These are phyloP conservation scores for Crepidotus variabilis DNA, from an alignment of 768 basidiomycete species.

Conservation along the genomic window DNA sequence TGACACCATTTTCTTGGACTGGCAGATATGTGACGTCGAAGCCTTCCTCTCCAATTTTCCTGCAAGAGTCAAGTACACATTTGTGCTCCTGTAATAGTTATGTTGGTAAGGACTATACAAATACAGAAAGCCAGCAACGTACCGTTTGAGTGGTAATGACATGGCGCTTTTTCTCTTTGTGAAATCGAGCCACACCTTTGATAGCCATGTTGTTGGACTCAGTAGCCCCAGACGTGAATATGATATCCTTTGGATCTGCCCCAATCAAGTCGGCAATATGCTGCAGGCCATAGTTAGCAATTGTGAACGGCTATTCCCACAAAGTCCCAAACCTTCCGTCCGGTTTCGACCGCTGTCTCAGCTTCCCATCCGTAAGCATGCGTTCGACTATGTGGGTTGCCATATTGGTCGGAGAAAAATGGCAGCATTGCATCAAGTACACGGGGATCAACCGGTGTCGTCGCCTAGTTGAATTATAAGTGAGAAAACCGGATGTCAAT, in stretches of 20 bases:
- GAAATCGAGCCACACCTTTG: conserved; percentile 94
- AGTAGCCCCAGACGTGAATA: conserved; percentile 97
- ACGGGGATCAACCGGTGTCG: conserved; percentile 95
- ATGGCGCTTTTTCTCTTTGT: conserved; percentile 90
- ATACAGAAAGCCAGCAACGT: conserved; percentile 20
- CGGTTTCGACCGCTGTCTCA: conserved; percentile 90
- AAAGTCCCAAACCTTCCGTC: conserved; percentile 59
- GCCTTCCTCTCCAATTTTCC: conserved; percentile 92
- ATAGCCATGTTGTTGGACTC: conserved; percentile 98
- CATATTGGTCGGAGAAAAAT: conserved; percentile 91
- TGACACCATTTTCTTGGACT: conserved; percentile 79
- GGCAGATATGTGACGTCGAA: conserved; percentile 99
- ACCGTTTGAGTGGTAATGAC: conserved; percentile 95
- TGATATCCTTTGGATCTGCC: conserved; percentile 91
- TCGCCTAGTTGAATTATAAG: conserved; percentile 55
- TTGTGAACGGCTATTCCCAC: neutral
- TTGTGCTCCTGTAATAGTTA: conserved; percentile 80
- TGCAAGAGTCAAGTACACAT: conserved; percentile 97
- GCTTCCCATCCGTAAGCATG: conserved; percentile 99
- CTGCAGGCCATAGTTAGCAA: conserved; percentile 32
- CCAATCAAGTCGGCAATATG: conserved; percentile 90
- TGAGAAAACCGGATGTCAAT: conserved; percentile 7
- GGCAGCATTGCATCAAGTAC: conserved; percentile 98
- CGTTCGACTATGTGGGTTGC: conserved; percentile 96
- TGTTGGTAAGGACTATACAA: neutral